Conservation (phyloP, 2,329 filamentous ascomycete species). For the Piedraia hortae region DNA sequence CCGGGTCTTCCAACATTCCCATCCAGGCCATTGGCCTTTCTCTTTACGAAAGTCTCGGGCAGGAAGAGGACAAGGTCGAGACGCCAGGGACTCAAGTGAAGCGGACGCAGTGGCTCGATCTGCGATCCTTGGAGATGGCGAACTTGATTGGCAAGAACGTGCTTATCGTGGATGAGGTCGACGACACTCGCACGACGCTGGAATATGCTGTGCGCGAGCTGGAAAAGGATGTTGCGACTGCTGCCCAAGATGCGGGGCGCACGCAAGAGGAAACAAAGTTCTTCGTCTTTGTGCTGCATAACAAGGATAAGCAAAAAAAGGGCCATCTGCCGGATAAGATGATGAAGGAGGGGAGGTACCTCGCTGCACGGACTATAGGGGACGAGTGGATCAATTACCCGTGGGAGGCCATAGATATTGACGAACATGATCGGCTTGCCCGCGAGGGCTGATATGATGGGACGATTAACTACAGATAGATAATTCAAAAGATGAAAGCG, state of each 20-base stretch:
- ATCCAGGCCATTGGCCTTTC: slow-evolving; percentile 98
- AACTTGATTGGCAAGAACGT: slow-evolving; percentile 78
- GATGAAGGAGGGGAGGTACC: slow-evolving; percentile 43
- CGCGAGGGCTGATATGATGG: too few species aligned
- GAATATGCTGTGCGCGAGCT: slow-evolving; percentile 85
- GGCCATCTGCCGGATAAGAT: slow-evolving; percentile 56
- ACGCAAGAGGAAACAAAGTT: slow-evolving; percentile 56
- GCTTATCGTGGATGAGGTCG: slow-evolving; percentile 82
- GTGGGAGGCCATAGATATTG: slow-evolving; percentile 89
- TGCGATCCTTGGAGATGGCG: slow-evolving; percentile 61
- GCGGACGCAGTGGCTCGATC: slow-evolving; percentile 91
- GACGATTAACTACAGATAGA: too few species aligned
- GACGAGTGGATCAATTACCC: slow-evolving; percentile 98
- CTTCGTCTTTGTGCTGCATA: slow-evolving; percentile 87
- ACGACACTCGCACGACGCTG: slow-evolving; percentile 79
- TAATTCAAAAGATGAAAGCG: background rate
- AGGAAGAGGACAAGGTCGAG: slow-evolving; percentile 29
- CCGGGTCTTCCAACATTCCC: slow-evolving; percentile 74
- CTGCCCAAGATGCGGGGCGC: slow-evolving; percentile 43
- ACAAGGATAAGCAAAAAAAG: slow-evolving; percentile 96
- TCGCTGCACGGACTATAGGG: slow-evolving; percentile 63
- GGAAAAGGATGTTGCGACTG: slow-evolving; percentile 74
- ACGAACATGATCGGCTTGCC: slow-evolving; percentile 63
- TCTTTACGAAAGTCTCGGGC: slow-evolving; percentile 64
- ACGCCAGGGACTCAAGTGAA: slow-evolving; percentile 77